Percentiles rank a stretch among this genome's conserved stretches.
These are phyloP conservation scores for Eucalyptus fibrosa DNA, from an alignment of 345 rosid species.

Conservation along the genomic window DNA sequence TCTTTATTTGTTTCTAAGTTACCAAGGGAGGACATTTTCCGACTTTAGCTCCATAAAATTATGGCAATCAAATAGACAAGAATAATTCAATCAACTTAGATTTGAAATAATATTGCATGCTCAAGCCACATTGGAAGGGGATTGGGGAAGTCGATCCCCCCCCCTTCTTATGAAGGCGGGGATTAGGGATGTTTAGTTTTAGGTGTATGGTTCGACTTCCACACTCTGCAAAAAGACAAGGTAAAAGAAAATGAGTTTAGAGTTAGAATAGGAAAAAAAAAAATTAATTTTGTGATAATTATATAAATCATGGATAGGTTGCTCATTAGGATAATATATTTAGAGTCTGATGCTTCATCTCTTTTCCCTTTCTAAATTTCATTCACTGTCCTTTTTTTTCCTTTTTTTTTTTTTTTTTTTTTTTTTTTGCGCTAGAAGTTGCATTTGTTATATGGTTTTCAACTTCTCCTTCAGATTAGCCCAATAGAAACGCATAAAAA, in stretches of 20 bases:
- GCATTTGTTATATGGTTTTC: too few species aligned
- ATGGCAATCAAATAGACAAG: background rate
- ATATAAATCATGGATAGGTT: background rate
- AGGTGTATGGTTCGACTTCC: too few species aligned
- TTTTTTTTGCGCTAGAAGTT: too few species aligned
- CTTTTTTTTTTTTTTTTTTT: accelerated
- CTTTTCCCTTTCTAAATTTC: too few species aligned
- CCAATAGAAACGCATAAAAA: too few species aligned
- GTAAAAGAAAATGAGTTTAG: too few species aligned
- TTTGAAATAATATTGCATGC: background rate
- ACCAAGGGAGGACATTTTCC: background rate
- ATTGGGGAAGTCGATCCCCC: too few species aligned
- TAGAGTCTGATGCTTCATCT: background rate
- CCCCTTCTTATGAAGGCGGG: accelerated
- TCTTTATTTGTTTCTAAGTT: background rate
- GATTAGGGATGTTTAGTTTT: too few species aligned
- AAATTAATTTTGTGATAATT: accelerated
- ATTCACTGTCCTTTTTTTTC: too few species aligned
- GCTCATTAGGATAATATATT: background rate
- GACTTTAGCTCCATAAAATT: background rate
- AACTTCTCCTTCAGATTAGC: too few species aligned
- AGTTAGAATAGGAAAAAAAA: too few species aligned
- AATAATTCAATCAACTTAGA: background rate
- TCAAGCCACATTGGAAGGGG: background rate
- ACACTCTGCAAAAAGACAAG: too few species aligned